Conservation (phyloP, 768 basidiomycete genomes). For the Mycena metata region DNA sequence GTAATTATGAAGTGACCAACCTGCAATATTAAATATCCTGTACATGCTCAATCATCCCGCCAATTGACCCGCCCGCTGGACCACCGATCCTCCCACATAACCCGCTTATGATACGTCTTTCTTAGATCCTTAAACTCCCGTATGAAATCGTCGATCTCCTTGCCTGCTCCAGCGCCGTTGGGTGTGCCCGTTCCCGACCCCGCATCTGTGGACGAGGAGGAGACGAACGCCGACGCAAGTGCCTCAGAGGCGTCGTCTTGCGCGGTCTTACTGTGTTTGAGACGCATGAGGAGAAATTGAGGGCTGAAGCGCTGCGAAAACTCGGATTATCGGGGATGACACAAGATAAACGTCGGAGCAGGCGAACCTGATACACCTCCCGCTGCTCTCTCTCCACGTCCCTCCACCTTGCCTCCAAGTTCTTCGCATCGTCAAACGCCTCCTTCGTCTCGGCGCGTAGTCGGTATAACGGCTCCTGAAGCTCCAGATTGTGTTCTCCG, state of each 20-base stretch:
- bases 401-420: constrained; percentile 85
- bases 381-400: constrained; percentile 90
- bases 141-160: constrained; percentile 89
- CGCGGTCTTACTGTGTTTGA: constrained; percentile 88
- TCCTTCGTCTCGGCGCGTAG: constrained; percentile 87
- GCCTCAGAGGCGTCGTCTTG: constrained; percentile 93
- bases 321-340: not conserved
- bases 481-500: constrained; percentile 79
- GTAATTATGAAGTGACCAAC: constrained; percentile 1
- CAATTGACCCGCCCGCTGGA: constrained; percentile 86
- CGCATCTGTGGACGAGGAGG: constrained; percentile 52
- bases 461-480: constrained; percentile 82
- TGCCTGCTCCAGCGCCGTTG: constrained; percentile 46
- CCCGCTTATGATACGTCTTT: constrained; percentile 94
- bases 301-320: constrained; percentile 88
- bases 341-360: not conserved
- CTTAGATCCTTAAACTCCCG: constrained; percentile 88
- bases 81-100: constrained; percentile 93
- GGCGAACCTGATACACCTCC: constrained; percentile 86
- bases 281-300: constrained; percentile 89
- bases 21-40: constrained; percentile 14
- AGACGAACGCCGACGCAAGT: constrained; percentile 86
- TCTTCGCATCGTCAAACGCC: constrained; percentile 87
- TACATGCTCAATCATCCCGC: constrained; percentile 70
- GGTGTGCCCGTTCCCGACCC: constrained; percentile 50